phyloP scores from a whole-genome alignment of 129 eudicot species.

The Saposhnikovia divaricata region DNA sequence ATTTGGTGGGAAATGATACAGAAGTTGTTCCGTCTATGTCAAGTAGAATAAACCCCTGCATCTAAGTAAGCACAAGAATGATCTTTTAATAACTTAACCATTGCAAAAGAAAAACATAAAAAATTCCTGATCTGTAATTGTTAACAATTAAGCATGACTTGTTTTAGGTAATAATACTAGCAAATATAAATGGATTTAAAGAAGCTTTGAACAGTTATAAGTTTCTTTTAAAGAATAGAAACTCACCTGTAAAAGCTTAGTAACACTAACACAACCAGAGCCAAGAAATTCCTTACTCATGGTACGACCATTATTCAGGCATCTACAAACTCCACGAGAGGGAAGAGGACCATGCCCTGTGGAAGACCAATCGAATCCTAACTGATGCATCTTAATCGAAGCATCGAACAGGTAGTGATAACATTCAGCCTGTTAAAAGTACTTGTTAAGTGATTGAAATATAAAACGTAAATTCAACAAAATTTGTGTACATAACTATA shows the following conservation, averaged over 20 bases:
- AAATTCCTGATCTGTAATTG: not conserved
- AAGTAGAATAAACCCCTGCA: constrained; percentile 25
- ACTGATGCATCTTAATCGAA: constrained; percentile 28
- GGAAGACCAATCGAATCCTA: constrained; percentile 24
- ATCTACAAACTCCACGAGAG: constrained; percentile 10
- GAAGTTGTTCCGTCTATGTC: constrained; percentile 27
- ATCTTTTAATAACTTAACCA: not conserved
- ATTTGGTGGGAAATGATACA: constrained; percentile 18
- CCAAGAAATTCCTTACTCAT: constrained; percentile 3
- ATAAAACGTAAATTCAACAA: not conserved
- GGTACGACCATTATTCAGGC: not conserved
- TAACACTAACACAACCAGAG: not conserved
- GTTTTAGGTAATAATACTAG: not conserved
- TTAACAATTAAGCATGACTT: not conserved
- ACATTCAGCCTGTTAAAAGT: constrained; percentile 28
- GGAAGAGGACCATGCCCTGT: constrained; percentile 21
- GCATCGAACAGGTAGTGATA: constrained; percentile 37
- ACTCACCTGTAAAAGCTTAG: constrained; percentile 16
- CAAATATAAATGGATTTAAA: not conserved
- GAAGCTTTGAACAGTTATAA: not conserved
- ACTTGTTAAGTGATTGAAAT: not conserved
- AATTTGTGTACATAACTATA: not conserved
- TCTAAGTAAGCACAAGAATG: not conserved
- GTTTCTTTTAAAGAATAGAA: not conserved
- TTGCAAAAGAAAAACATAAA: not conserved